A percentile compares a stretch with the other conserved stretches of the same genome.
Evolutionary conservation across 441 rosid genomes (phyloP).

Genomic region (Eutrema salsugineum): DNA sequence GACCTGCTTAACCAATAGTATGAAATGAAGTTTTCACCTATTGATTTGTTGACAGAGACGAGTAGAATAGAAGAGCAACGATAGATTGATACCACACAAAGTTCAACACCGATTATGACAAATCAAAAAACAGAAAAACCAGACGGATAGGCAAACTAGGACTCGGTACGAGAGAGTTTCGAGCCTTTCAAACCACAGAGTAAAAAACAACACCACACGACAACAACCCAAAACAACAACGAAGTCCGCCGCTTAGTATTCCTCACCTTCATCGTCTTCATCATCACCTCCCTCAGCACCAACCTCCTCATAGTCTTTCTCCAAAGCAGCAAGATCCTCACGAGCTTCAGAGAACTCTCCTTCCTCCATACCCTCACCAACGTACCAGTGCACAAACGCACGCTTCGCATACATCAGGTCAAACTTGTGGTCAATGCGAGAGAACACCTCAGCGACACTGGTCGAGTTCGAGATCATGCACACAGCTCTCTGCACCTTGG

Average conservation of each 20-base stretch:
- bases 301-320: slow-evolving; percentile 84
- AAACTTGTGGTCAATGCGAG: slow-evolving; percentile 78
- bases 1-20: no score
- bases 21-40: no score
- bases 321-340: slow-evolving; percentile 22
- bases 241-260: slow-evolving; percentile 13
- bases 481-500: slow-evolving; percentile 55
- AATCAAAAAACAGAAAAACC: neutral
- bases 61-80: neutral
- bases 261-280: slow-evolving; percentile 36
- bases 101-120: neutral
- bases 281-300: slow-evolving; percentile 26
- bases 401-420: slow-evolving; percentile 88
- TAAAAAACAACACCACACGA: neutral
- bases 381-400: slow-evolving; percentile 90
- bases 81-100: neutral
- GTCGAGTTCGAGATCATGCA: slow-evolving; percentile 95
- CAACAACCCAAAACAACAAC: neutral
- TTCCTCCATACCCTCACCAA: slow-evolving; percentile 97
- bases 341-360: slow-evolving; percentile 93
- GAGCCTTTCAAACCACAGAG: neutral
- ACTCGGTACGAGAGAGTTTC: no score
- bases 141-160: neutral
- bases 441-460: slow-evolving; percentile 85
- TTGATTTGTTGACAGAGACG: no score